Evolutionary conservation across 2,329 filamentous ascomycete species (phyloP), one percentile per base, ranked within the genome.

Genomic region (Nothophoma quercina): DNA sequence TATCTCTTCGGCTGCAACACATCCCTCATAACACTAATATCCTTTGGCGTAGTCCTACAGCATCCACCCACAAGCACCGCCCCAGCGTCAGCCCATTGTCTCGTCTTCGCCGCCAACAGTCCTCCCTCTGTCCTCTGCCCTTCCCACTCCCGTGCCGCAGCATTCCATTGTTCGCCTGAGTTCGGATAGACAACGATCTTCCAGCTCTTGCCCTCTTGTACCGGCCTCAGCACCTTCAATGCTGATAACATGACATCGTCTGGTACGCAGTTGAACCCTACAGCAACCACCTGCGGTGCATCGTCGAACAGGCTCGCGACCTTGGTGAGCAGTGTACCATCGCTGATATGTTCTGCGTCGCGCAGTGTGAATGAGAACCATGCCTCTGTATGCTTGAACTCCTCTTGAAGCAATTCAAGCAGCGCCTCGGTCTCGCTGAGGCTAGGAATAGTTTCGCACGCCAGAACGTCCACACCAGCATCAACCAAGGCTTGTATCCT

Each of bases 141-240:
- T 13, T 65, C 59, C 73, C 73, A 76, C 19, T 62, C 62, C 44
- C 78, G 70, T 9, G 63, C 72, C 44, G 62, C 63, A 5, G 77
- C 76, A 63, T 80, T 75, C 72, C 75, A 81, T 21, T 64, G 63
- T 61, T 81, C 79, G 2, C 79, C 79, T 4, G 77, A 79, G 42
- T 81, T 81, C 0, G 78, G 77, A 62, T 80, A 81, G 15, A 69
- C 63, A 13, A 77, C 55, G 32, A 78, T 54, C 22, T 60, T 58
- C 16, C 75, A 72, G 19, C 12, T 19, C 43, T 9, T 43, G 4
- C 43, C 50, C 16, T 48, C 10, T 28, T 53, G 50, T 21, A 68
- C 39, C 13, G 58, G 50, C 13, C 50, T 55, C 23, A 79, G 51
- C 10, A 60, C 59, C 36, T 65, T 52, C 30, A 80, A 49, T 4